Base-by-base conservation (phyloP, 1,284 basidiomycete species). In the Trichosporon sp. region DNA sequence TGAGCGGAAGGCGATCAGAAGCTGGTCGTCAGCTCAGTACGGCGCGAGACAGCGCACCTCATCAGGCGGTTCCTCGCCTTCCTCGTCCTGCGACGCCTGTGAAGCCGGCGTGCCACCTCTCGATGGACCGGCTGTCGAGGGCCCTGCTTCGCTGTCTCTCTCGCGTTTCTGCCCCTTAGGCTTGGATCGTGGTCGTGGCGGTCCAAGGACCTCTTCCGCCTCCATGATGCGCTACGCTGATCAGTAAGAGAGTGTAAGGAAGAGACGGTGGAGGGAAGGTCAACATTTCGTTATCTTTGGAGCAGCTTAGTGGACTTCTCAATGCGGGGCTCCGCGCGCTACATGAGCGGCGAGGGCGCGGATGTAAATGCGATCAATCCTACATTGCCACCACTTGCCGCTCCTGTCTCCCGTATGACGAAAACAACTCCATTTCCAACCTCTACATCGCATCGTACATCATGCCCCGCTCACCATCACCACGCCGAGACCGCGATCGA, bases 1-100 rank as follows among this genome's bases (percentile, higher is more conserved):
- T 0, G 88, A 85, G 10, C 78, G 79, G 71, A 86, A 64, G 11
- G 81, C 82, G 58, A 86, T 84, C 72, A 88, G 90, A 21, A 90
- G 78, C 77, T 92, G 88, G 63, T 89, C 65, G 62, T 59, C 32
- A 65, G 62, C 33, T 63, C 6, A 4, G 5, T 10, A 3, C 0
- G n/a, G 33, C 7, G 10, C 4, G 3, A 29, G n/a, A 9, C 14
- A 62, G 34, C 67, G 67, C 58, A 72, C 73, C 67, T 74, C 73
- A 29, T 74, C 73, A 1, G 66, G 61, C 3, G 64, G 54, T 4
- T 65, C 60, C n/a, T 68, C 65, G 21, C 66, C 61, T 11, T 66
- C 66, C 36, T 65, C 65, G 40, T 63, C 54, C 29, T 61, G 58
- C 4, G 32, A 31, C 16, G 57, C 56, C 16, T 54, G 46, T 4